Conservation (phyloP, 352 stramenopile species). For the Thraustochytrium striatum region DNA sequence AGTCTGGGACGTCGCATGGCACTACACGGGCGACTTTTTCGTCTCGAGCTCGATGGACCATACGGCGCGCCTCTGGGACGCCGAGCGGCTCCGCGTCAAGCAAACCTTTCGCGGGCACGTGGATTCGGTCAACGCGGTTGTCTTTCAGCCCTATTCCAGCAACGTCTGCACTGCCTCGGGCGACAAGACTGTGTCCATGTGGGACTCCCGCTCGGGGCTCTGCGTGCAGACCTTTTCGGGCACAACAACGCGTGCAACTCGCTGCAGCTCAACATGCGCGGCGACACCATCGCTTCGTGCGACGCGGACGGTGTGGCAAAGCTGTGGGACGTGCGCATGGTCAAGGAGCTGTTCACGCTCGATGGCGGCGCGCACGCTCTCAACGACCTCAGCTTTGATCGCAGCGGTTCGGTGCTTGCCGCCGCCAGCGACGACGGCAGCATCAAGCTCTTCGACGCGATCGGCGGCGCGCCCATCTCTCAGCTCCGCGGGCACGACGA, state of each 20-base stretch:
- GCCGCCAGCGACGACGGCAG: conserved; percentile 79
- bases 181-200: conserved; percentile 91
- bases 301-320: conserved; percentile 89
- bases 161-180: conserved; percentile 85
- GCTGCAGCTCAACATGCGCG: conserved; percentile 73
- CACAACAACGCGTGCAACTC: conserved; percentile 88
- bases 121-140: conserved; percentile 85
- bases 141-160: conserved; percentile 84
- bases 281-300: conserved; percentile 81
- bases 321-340: conserved; percentile 90
- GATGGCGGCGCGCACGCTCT: conserved; percentile 77
- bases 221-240: conserved; percentile 87
- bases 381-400: conserved; percentile 82
- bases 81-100: conserved; percentile 62
- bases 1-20: conserved; percentile 84
- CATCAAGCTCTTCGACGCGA: conserved; percentile 80
- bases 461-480: conserved; percentile 63
- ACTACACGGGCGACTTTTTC: conserved; percentile 87
- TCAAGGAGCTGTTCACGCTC: conserved; percentile 77
- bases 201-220: conserved; percentile 65
- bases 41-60: conserved; percentile 86
- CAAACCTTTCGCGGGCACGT: conserved; percentile 81
- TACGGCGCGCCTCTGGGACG: conserved; percentile 86
- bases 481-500: conserved; percentile 83
- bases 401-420: conserved; percentile 72